phyloP scores from a whole-genome alignment of 495 filamentous ascomycete genomes.

The Penicillium maclennaniae region DNA sequence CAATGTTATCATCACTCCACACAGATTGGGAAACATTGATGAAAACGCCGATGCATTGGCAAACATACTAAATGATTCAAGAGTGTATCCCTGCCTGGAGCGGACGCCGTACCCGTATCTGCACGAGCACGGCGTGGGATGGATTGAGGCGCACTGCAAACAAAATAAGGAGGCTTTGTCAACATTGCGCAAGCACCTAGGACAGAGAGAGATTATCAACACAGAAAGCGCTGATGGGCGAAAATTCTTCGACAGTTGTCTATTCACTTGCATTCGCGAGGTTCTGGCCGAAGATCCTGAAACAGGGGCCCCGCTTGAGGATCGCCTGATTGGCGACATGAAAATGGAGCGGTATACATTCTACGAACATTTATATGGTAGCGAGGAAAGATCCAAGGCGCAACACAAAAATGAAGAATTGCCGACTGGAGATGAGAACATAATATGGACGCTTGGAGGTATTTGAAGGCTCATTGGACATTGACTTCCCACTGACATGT shows the following conservation, averaged over 20 bases:
- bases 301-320: slow-evolving; percentile 9
- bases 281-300: slow-evolving; percentile 5
- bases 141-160: slow-evolving; percentile 3
- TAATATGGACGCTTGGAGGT: slow-evolving; percentile 26
- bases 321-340: slow-evolving; percentile 22
- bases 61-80: slow-evolving; percentile 19
- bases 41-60: slow-evolving; percentile 4
- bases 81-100: slow-evolving; percentile 14
- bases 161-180: neutral
- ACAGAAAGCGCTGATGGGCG: neutral
- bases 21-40: slow-evolving; percentile 6
- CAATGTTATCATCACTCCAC: slow-evolving; percentile 31
- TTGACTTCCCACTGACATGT: neutral
- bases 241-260: slow-evolving; percentile 16
- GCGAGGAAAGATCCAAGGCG: slow-evolving; percentile 12
- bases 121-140: slow-evolving; percentile 13
- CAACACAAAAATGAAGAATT: slow-evolving; percentile 17
- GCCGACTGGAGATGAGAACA: slow-evolving; percentile 14
- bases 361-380: slow-evolving; percentile 18
- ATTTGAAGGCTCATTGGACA: neutral
- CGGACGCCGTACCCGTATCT: slow-evolving; percentile 23
- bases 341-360: slow-evolving; percentile 18
- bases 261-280: slow-evolving; percentile 26
- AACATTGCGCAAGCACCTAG: slow-evolving; percentile 1
- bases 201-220: neutral